These are phyloP conservation scores for Echium plantagineum DNA, from an alignment of 257 asterid species.

Conservation along the genomic window DNA sequence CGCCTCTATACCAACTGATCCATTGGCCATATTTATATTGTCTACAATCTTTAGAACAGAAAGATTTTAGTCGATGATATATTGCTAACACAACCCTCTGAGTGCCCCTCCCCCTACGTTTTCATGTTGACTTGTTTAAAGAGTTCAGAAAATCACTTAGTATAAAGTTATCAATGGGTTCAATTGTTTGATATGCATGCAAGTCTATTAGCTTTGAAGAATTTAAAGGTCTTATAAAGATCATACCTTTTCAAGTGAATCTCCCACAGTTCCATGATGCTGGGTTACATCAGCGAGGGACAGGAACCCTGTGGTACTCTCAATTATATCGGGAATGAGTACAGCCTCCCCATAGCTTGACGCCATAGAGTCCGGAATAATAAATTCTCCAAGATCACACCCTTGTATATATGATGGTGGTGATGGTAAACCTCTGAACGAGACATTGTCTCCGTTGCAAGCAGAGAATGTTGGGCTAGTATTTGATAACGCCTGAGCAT, in stretches of 20 bases:
- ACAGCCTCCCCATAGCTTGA: slow-evolving; percentile 57
- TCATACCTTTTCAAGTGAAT: slow-evolving; percentile 64
- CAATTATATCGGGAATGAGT: slow-evolving; percentile 63
- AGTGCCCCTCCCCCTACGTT: too few species aligned
- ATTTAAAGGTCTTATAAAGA: not conserved
- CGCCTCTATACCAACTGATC: slow-evolving; percentile 42
- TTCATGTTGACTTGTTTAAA: too few species aligned
- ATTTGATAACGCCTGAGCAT: slow-evolving; percentile 46
- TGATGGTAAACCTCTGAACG: slow-evolving; percentile 34
- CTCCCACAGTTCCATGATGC: slow-evolving; percentile 44
- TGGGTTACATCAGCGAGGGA: slow-evolving; percentile 73
- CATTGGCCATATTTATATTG: slow-evolving; percentile 50
- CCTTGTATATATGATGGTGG: slow-evolving; percentile 32
- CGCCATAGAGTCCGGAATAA: slow-evolving; percentile 40
- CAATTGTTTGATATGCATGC: not conserved
- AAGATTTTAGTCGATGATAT: not conserved
- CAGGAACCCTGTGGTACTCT: slow-evolving; percentile 60
- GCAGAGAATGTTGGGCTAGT: slow-evolving; percentile 70
- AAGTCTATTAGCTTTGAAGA: not conserved
- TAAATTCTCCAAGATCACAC: slow-evolving; percentile 47
- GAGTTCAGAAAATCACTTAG: too few species aligned
- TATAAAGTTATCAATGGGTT: not conserved
- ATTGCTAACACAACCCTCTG: too few species aligned
- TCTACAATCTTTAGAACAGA: slow-evolving; percentile 53
- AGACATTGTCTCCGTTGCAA: slow-evolving; percentile 54